Evolutionary conservation across 257 asterid species (phyloP).

Genomic region (Cinchona pubescens): DNA sequence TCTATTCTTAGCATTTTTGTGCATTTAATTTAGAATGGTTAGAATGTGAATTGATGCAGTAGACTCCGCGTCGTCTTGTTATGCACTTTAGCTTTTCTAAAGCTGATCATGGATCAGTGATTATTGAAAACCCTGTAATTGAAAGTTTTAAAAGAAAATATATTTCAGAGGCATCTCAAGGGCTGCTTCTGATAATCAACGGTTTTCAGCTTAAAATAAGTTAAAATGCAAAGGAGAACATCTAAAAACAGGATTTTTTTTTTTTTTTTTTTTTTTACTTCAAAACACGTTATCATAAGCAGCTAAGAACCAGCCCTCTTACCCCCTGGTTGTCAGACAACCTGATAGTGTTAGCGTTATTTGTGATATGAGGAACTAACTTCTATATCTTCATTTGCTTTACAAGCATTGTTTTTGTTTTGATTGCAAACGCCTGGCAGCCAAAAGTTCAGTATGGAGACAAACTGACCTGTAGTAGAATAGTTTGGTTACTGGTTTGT

Average conservation of each 20-base stretch:
- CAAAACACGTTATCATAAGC: neutral
- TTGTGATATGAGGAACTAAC: neutral
- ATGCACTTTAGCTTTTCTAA: neutral
- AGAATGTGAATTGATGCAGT: neutral
- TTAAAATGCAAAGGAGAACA: neutral
- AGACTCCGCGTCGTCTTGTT: neutral
- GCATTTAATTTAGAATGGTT: neutral
- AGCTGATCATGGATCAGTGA: neutral
- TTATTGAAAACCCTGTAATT: too few species aligned
- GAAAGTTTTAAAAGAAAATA: neutral
- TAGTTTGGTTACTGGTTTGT: neutral
- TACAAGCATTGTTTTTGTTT: neutral
- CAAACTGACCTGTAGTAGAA: too few species aligned
- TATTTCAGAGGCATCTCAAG: too few species aligned
- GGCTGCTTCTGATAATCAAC: too few species aligned
- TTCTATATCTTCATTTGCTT: neutral
- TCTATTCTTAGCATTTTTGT: neutral
- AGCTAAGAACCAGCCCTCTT: neutral
- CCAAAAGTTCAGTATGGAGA: neutral
- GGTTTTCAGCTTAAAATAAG: neutral
- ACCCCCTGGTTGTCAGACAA: neutral
- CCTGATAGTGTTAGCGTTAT: neutral
- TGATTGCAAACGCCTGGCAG: neutral
- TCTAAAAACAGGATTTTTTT: neutral
- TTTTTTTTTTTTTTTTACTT: too few species aligned